Evolutionary conservation across 73 alveolate genomes (phyloP).

Genomic region (Tetrahymena borealis): DNA sequence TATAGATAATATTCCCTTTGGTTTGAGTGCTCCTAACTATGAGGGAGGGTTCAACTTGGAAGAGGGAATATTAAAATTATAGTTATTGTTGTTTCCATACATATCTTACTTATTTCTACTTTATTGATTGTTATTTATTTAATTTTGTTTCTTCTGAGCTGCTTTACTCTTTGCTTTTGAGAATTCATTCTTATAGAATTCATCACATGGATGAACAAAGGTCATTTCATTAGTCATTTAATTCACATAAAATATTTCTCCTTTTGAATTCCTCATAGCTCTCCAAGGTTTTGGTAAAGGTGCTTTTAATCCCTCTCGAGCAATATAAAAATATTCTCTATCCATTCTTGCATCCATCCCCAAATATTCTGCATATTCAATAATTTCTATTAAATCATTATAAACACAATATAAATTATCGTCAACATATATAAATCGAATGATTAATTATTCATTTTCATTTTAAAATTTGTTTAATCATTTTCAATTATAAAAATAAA

Average conservation of each 20-base stretch:
- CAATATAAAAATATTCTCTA: slow-evolving; percentile 73
- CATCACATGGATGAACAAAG: slow-evolving; percentile 91
- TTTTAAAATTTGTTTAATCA: too few relatives aligned
- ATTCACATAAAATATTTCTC: slow-evolving; percentile 64
- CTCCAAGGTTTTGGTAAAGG: slow-evolving; percentile 84
- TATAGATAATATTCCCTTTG: background rate
- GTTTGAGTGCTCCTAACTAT: background rate
- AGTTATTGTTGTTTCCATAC: background rate
- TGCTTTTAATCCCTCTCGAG: slow-evolving; percentile 88
- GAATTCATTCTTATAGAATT: slow-evolving; percentile 56
- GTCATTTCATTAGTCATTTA: slow-evolving; percentile 54
- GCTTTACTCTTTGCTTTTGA: slow-evolving; percentile 38
- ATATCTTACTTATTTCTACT: background rate
- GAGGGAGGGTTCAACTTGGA: background rate
- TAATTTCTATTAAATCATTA: slow-evolving; percentile 36
- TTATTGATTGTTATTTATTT: background rate
- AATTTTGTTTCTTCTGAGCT: slow-evolving; percentile 23
- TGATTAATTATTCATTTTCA: too few relatives aligned
- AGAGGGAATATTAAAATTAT: background rate
- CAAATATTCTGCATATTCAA: slow-evolving; percentile 71
- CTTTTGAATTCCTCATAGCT: slow-evolving; percentile 58
- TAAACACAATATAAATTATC: too few relatives aligned
- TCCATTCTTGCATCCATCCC: slow-evolving; percentile 82
- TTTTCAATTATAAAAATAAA: background rate
- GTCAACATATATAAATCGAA: too few relatives aligned